Evolutionary conservation across 495 filamentous ascomycete species (phyloP).

Genomic region (Aspergillus homomorphus): DNA sequence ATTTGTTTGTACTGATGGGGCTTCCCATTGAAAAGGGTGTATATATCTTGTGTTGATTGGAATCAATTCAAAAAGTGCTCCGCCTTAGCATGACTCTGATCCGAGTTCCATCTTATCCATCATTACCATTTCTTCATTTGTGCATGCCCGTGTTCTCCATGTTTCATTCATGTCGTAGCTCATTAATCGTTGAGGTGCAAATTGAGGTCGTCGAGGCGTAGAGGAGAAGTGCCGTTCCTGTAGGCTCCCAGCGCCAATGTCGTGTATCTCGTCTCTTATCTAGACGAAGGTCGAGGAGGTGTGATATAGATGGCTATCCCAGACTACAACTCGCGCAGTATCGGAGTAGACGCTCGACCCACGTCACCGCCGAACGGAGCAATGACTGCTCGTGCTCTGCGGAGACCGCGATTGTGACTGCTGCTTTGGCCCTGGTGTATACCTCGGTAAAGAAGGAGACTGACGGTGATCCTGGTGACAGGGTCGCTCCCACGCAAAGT

Average conservation of each 20-base stretch:
- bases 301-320: too few species aligned
- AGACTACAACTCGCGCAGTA: too few species aligned
- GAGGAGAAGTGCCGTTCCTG: background rate
- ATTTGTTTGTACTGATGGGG: background rate
- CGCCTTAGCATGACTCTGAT: too few species aligned
- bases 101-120: too few species aligned
- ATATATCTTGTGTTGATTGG: conserved; percentile 3
- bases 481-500: conserved; percentile 25
- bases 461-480: background rate
- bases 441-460: conserved; percentile 18
- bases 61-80: background rate
- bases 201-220: background rate
- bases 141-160: too few species aligned
- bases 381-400: background rate
- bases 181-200: background rate
- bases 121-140: too few species aligned
- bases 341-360: too few species aligned
- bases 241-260: background rate
- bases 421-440: conserved; percentile 17
- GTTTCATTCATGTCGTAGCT: background rate
- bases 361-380: background rate
- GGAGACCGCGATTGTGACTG: background rate
- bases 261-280: too few species aligned
- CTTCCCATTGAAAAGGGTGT: background rate
- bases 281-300: too few species aligned